Evolutionary conservation across 768 basidiomycete species (phyloP).

Genomic region (Cubamyces sp.): DNA sequence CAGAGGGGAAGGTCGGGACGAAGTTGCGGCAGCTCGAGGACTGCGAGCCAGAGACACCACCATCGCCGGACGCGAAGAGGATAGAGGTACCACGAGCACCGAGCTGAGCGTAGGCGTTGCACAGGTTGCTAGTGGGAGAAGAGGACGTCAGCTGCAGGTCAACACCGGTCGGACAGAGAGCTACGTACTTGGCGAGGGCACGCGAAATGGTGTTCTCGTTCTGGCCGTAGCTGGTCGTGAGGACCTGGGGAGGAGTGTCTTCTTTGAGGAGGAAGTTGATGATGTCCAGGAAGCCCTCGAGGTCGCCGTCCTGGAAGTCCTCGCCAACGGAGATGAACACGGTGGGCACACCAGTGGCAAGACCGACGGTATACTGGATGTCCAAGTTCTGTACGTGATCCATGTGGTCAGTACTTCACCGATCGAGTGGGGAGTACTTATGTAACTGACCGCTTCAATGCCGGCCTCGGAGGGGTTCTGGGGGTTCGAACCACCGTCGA

Average conservation of each 20-base stretch:
- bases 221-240: conserved; percentile 74
- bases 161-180: conserved; percentile 48
- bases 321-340: conserved; percentile 51
- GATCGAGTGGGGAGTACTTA: too few relatives aligned
- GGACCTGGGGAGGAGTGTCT: conserved; percentile 53
- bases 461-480: conserved; percentile 49
- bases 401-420: background rate
- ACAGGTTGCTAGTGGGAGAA: conserved; percentile 50
- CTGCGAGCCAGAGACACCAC: conserved; percentile 62
- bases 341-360: conserved; percentile 56
- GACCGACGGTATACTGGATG: conserved; percentile 34
- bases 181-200: conserved; percentile 51
- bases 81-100: conserved; percentile 69
- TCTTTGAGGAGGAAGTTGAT: conserved; percentile 55
- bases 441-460: conserved; percentile 55
- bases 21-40: conserved; percentile 50
- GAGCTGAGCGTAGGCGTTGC: conserved; percentile 66
- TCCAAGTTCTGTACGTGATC: conserved; percentile 29
- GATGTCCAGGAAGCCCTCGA: conserved; percentile 47
- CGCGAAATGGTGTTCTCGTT: conserved; percentile 70
- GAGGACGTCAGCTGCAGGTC: conserved; percentile 32
- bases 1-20: conserved; percentile 54
- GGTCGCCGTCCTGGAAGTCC: conserved; percentile 28
- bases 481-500: conserved; percentile 63
- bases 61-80: conserved; percentile 69